Evolutionary conservation across 2,329 filamentous ascomycete species (phyloP), one percentile per base, ranked within the genome.

Genomic region (Diaporthe helianthi): DNA sequence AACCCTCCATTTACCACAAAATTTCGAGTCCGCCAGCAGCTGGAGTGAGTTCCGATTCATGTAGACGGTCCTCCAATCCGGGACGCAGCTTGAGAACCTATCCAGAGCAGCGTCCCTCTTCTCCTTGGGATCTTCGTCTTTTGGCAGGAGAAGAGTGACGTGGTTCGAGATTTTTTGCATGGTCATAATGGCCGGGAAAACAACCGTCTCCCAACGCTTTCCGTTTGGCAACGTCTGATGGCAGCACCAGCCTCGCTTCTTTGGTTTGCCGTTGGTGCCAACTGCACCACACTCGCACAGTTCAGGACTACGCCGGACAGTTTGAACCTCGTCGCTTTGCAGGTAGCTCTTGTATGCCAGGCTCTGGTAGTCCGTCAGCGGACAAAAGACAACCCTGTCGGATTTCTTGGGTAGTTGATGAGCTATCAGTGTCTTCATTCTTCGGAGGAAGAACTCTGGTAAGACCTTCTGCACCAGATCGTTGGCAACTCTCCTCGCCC

Each of bases 1-100:
- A 1, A 99, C 89, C 76, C 93, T 94, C 96, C 96, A 99, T 80
- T 99, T 99, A 4, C 96, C 96, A 76, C 96, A 99, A 73, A 94
- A 98, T 69, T 97, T 92, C 0, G 93, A 91, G 74, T 97, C 94
- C 1, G 94, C 91, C 63, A 94, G 90, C 74, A 91, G 92, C 63
- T 92, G 80, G 69, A 98, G 91, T 10, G 89, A 93, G 74, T 97
- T 93, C 52, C 93, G 87, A 24, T 91, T 88, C 13, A 84, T 83
- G 76, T 94, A 96, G 0, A 97, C 83, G 24, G 89, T 82, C 75
- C 89, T 83, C 93, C 93, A 98, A 2, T 84, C 83, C 0, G 96
- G 95, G 19, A 94, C 83, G 66, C 93, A 93, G 1, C 88, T 86
- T 76, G 92, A 85, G 2, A 99, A 86, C 73, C 89, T 90, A 49